Evolutionary conservation across 2,329 filamentous ascomycete genomes (phyloP).

Genomic region (Capronia epimyces): DNA sequence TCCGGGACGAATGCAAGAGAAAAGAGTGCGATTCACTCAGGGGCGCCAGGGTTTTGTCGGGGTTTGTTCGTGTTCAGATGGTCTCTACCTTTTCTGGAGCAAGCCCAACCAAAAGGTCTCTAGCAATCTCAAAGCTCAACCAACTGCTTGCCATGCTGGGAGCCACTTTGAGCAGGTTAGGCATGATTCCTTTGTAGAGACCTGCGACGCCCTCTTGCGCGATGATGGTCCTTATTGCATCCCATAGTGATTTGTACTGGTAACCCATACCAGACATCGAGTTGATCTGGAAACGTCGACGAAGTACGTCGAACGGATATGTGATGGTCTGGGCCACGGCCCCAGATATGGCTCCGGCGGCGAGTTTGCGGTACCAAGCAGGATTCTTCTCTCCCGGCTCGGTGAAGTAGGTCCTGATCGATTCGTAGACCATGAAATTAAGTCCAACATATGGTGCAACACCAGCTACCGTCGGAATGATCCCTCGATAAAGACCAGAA

Average conservation of each 20-base stretch:
- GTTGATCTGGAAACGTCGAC: slow-evolving; percentile 94
- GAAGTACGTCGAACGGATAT: slow-evolving; percentile 94
- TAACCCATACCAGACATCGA: slow-evolving; percentile 99
- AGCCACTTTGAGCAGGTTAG: slow-evolving; percentile 92
- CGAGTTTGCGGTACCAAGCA: slow-evolving; percentile 69
- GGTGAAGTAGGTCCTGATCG: slow-evolving; percentile 75
- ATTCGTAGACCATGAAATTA: slow-evolving; percentile 98
- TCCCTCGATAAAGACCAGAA: slow-evolving; percentile 82
- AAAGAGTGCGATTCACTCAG: neutral
- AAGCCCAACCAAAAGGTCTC: slow-evolving; percentile 67
- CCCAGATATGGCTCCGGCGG: slow-evolving; percentile 88
- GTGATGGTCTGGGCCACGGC: slow-evolving; percentile 96
- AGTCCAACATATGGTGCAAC: slow-evolving; percentile 95
- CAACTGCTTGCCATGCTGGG: slow-evolving; percentile 98
- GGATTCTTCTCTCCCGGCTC: slow-evolving; percentile 83
- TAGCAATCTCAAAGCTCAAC: slow-evolving; percentile 91
- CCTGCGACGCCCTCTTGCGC: slow-evolving; percentile 76
- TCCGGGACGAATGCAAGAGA: neutral
- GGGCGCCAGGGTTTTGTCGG: neutral
- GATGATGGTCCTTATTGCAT: slow-evolving; percentile 77
- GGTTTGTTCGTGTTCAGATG: slow-evolving; percentile 10
- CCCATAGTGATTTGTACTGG: slow-evolving; percentile 79
- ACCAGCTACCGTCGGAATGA: slow-evolving; percentile 86
- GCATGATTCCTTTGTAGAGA: slow-evolving; percentile 91
- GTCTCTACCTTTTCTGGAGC: slow-evolving; percentile 21